Evolutionary conservation across 345 rosid genomes (phyloP).

Genomic region (Excoecaria cochinchinensis): DNA sequence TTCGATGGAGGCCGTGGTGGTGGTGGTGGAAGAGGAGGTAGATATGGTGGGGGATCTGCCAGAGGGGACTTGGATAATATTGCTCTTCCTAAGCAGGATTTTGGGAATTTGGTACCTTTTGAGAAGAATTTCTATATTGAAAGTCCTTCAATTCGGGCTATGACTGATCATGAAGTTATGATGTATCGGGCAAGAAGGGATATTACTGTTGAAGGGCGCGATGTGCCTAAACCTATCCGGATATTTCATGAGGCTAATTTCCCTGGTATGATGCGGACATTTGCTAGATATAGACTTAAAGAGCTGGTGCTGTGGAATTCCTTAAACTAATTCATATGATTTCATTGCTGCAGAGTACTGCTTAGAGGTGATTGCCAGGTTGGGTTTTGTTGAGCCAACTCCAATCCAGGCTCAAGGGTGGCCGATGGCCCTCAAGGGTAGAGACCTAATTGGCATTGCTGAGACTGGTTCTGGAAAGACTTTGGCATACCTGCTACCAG

Average conservation of each 20-base stretch:
- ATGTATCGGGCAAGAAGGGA: conserved; percentile 62
- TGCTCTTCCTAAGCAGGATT: conserved; percentile 70
- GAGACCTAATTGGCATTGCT: conserved; percentile 89
- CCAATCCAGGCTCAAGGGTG: conserved; percentile 95
- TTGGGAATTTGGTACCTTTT: conserved; percentile 72
- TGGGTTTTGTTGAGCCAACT: conserved; percentile 94
- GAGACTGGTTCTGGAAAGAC: conserved; percentile 99
- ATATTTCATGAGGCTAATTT: conserved; percentile 81
- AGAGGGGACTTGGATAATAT: conserved; percentile 61
- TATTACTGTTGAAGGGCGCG: conserved; percentile 75
- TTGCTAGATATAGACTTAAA: background rate
- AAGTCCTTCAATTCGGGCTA: conserved; percentile 55
- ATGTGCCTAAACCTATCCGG: conserved; percentile 76
- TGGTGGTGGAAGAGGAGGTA: conserved; percentile 44
- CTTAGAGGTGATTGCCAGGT: conserved; percentile 72
- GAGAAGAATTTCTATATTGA: conserved; percentile 85
- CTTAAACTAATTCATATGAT: background rate
- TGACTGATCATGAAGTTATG: conserved; percentile 67
- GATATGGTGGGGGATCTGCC: conserved; percentile 50
- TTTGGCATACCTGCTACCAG: conserved; percentile 88
- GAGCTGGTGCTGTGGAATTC: background rate
- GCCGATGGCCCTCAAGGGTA: conserved; percentile 98
- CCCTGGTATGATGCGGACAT: conserved; percentile 49
- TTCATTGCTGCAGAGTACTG: conserved; percentile 52
- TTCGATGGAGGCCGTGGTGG: conserved; percentile 32